phyloP scores from a whole-genome alignment of 73 alveolate species.

The Symbiodinium natans region DNA sequence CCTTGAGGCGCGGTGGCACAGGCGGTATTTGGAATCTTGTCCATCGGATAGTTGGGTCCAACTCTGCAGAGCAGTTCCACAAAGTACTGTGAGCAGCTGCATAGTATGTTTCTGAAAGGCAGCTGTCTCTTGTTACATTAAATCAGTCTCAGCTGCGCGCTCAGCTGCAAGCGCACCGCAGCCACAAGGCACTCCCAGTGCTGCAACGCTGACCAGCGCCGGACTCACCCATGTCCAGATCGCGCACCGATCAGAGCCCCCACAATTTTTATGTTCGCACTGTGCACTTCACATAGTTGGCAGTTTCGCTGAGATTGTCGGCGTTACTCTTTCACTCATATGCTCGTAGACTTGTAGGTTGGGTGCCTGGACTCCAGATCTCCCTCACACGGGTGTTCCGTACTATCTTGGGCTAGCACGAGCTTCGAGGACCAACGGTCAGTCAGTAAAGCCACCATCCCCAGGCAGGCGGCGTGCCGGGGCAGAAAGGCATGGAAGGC shows the following conservation, averaged over 20 bases:
- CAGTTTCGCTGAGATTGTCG: no score
- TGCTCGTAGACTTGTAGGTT: no score
- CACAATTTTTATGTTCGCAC: no score
- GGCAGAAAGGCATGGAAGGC: neutral
- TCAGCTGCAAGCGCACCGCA: neutral
- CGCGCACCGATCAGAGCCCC: no score
- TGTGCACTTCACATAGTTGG: no score
- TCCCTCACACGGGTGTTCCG: neutral
- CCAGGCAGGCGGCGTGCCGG: neutral
- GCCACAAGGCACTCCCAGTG: neutral
- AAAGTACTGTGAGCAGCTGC: neutral
- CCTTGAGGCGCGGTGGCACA: no score
- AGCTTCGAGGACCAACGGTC: constrained; percentile 14
- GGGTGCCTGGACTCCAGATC: neutral
- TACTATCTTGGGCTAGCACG: neutral
- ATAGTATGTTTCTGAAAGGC: no score
- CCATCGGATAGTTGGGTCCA: neutral
- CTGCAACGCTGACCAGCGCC: neutral
- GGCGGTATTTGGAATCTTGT: no score
- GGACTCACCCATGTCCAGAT: neutral
- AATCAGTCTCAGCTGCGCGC: no score
- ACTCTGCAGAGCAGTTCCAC: no score
- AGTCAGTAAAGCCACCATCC: constrained; percentile 13
- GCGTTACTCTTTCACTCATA: no score
- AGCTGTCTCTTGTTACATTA: no score